Percentiles rank a stretch among this genome's conserved stretches.
Evolutionary conservation across 441 rosid genomes (phyloP).

Genomic region (Melastoma candidum): DNA sequence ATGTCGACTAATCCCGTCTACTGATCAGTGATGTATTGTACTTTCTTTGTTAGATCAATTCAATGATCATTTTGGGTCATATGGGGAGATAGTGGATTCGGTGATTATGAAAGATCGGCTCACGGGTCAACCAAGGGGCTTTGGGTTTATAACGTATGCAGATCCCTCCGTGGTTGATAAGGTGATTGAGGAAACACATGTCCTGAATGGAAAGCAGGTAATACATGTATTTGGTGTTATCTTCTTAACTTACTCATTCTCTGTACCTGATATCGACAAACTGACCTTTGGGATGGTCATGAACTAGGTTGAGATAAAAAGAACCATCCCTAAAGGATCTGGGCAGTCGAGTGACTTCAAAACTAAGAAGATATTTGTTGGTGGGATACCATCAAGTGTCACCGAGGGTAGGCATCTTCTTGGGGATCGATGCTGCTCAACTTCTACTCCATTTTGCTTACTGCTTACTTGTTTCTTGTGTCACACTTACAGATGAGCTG

Average conservation of each 20-base stretch:
- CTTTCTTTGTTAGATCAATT: constrained; percentile 43
- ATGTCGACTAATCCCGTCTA: background rate
- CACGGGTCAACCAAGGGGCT: constrained; percentile 88
- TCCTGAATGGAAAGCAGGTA: constrained; percentile 82
- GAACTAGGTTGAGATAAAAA: constrained; percentile 80
- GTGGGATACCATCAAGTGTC: constrained; percentile 74
- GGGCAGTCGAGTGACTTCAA: constrained; percentile 66
- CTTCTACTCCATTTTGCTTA: constrained; percentile 2
- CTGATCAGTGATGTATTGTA: background rate
- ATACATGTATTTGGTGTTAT: background rate
- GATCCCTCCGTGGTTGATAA: constrained; percentile 81
- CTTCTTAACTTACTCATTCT: background rate
- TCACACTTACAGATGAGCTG: constrained; percentile 50
- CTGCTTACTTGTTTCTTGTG: background rate
- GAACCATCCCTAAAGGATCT: constrained; percentile 86
- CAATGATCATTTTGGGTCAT: constrained; percentile 67
- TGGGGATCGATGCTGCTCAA: background rate
- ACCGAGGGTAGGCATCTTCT: constrained; percentile 40
- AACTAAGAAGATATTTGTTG: constrained; percentile 86
- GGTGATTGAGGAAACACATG: constrained; percentile 68
- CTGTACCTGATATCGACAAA: too few relatives aligned
- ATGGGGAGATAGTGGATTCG: constrained; percentile 80
- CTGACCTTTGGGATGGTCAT: too few relatives aligned
- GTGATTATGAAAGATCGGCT: constrained; percentile 88
- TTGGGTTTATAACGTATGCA: constrained; percentile 87